A percentile compares a stretch with the other conserved stretches of the same genome.
Conservation (phyloP, 176 grass and related monocot genomes). For the Avena atlantica region DNA sequence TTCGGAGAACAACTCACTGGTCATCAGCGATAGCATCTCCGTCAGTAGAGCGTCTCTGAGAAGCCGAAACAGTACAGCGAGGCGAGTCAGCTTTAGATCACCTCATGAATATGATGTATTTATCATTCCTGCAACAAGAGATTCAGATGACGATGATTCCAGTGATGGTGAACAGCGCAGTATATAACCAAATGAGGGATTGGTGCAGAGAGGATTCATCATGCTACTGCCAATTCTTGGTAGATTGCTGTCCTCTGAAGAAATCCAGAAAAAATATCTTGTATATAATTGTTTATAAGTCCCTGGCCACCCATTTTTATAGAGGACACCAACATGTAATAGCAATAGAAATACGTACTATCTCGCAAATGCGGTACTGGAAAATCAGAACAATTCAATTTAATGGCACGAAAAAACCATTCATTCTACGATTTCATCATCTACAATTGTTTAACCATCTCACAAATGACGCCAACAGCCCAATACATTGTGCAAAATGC, state of each 20-base stretch:
- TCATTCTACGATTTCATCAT: neutral
- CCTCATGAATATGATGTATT: conserved; percentile 51
- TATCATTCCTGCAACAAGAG: conserved; percentile 38
- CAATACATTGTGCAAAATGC: neutral
- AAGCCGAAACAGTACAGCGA: neutral
- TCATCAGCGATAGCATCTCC: conserved; percentile 23
- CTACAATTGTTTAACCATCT: neutral
- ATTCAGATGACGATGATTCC: conserved; percentile 16
- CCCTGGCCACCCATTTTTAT: neutral
- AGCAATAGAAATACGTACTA: neutral
- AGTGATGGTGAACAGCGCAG: neutral
- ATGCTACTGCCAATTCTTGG: neutral
- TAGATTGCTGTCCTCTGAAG: neutral
- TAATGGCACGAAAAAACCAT: neutral
- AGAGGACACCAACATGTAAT: neutral
- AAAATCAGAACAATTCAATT: conserved; percentile 8
- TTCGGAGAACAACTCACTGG: neutral
- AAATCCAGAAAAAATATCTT: neutral
- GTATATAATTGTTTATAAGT: neutral
- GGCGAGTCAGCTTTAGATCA: conserved; percentile 45
- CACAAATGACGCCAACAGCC: neutral
- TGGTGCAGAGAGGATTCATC: neutral
- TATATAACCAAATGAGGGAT: neutral
- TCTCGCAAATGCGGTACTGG: neutral
- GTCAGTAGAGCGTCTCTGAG: conserved; percentile 24